Evolutionary conservation across 163 green algal species (phyloP).

Genomic region (Volvox carteri): DNA sequence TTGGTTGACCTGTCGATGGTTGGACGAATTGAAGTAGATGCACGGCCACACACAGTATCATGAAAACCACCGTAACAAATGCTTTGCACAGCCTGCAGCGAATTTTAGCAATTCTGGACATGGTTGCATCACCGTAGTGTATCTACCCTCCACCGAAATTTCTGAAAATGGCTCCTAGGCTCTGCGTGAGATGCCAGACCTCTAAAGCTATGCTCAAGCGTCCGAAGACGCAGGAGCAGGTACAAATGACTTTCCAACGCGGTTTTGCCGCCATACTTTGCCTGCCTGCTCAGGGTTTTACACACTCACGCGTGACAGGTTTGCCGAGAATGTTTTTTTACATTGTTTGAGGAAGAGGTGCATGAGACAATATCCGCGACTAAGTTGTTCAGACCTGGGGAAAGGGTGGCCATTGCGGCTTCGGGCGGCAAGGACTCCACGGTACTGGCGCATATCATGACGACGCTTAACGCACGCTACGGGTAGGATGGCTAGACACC

Average conservation of each 20-base stretch:
- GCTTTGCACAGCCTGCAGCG: too few relatives aligned
- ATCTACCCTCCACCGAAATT: not conserved
- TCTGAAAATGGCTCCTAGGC: not conserved
- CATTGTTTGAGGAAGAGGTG: slow-evolving; percentile 93
- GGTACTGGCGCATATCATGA: slow-evolving; percentile 96
- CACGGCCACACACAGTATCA: not conserved
- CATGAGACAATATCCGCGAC: slow-evolving; percentile 90
- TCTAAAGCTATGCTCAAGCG: slow-evolving; percentile 79
- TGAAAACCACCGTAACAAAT: not conserved
- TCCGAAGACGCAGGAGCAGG: slow-evolving; percentile 88
- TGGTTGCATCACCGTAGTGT: not conserved
- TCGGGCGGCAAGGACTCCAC: slow-evolving; percentile 98
- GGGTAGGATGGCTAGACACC: too few relatives aligned
- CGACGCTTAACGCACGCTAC: slow-evolving; percentile 91
- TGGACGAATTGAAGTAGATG: not conserved
- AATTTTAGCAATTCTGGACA: not conserved
- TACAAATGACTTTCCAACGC: not conserved
- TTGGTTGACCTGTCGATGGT: not conserved
- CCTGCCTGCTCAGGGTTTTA: not conserved
- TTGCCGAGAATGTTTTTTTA: slow-evolving; percentile 95
- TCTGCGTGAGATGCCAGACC: slow-evolving; percentile 23
- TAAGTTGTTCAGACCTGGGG: slow-evolving; percentile 87
- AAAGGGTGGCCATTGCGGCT: slow-evolving; percentile 93
- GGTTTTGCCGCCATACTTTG: not conserved
- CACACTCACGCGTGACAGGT: slow-evolving; percentile 70